phyloP scores from a whole-genome alignment of 2,329 filamentous ascomycete genomes.

The Fusarium oligoseptatum region DNA sequence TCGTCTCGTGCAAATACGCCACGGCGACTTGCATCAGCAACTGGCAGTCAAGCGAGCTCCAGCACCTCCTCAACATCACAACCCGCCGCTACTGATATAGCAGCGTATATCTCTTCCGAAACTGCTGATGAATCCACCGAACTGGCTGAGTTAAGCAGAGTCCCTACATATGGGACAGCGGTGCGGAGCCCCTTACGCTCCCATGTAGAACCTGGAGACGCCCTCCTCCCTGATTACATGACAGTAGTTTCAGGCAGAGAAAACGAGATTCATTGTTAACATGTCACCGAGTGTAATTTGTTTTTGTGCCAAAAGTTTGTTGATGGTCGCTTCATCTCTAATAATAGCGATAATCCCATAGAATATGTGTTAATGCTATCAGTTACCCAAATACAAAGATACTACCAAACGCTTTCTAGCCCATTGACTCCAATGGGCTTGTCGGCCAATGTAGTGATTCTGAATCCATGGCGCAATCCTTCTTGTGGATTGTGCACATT shows the following conservation, averaged over 20 bases:
- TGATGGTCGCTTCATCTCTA: not conserved
- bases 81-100: constrained; percentile 45
- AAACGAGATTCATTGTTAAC: not conserved
- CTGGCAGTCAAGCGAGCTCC: constrained; percentile 61
- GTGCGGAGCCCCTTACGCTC: constrained; percentile 72
- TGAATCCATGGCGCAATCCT: constrained; percentile 6
- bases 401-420: not conserved
- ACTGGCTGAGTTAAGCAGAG: constrained; percentile 74
- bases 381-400: not conserved
- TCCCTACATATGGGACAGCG: constrained; percentile 82
- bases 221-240: constrained; percentile 73
- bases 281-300: not conserved
- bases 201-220: constrained; percentile 61
- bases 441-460: constrained; percentile 6
- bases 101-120: constrained; percentile 63
- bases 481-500: constrained; percentile 7
- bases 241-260: constrained; percentile 56
- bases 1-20: constrained; percentile 53
- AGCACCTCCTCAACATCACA: not conserved
- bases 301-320: not conserved
- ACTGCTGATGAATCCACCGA: constrained; percentile 68
- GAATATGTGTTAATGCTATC: not conserved
- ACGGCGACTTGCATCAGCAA: constrained; percentile 54
- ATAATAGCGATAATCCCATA: not conserved
- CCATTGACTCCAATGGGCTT: not conserved